Percentiles rank a stretch among this genome's conserved stretches.
phyloP scores from a whole-genome alignment of 2,329 filamentous ascomycete genomes.

The Penicillium psychrosexuale region DNA sequence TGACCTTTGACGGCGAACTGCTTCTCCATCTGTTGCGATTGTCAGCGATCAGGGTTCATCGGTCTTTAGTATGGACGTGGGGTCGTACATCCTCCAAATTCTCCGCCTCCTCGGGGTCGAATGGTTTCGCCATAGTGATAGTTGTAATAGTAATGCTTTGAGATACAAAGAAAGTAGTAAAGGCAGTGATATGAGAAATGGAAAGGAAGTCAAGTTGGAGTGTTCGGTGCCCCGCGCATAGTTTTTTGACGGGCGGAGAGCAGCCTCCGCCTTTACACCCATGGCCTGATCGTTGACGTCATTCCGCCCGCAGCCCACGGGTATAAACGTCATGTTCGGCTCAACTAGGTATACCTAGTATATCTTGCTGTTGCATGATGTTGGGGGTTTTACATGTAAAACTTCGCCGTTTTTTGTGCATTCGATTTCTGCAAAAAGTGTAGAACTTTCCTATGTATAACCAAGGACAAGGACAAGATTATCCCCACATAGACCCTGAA shows the following conservation, averaged over 20 bases:
- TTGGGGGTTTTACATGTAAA: no score
- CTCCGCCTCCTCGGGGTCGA: conserved; percentile 61
- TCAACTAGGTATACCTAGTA: no score
- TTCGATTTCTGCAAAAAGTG: no score
- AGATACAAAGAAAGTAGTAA: neutral
- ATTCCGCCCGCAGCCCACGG: conserved; percentile 7
- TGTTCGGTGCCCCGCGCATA: conserved; percentile 30
- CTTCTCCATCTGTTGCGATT: conserved; percentile 76
- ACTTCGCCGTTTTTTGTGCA: no score
- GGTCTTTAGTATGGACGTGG: neutral
- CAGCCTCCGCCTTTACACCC: conserved; percentile 13
- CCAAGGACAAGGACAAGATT: neutral
- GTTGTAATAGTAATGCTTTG: neutral
- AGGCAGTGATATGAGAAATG: neutral
- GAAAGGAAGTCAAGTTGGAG: conserved; percentile 7
- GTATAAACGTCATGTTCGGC: neutral
- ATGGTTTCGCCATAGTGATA: conserved; percentile 40
- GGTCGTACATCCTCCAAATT: conserved; percentile 65
- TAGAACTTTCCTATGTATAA: no score
- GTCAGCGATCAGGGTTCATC: conserved; percentile 22
- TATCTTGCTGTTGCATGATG: no score
- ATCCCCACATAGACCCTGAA: neutral
- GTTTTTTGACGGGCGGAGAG: conserved; percentile 34
- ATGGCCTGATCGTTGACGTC: conserved; percentile 10
- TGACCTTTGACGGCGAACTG: conserved; percentile 95